These are phyloP conservation scores for Ottelia alismoides DNA, from an alignment of 106 monocot genomes.

Conservation along the genomic window DNA sequence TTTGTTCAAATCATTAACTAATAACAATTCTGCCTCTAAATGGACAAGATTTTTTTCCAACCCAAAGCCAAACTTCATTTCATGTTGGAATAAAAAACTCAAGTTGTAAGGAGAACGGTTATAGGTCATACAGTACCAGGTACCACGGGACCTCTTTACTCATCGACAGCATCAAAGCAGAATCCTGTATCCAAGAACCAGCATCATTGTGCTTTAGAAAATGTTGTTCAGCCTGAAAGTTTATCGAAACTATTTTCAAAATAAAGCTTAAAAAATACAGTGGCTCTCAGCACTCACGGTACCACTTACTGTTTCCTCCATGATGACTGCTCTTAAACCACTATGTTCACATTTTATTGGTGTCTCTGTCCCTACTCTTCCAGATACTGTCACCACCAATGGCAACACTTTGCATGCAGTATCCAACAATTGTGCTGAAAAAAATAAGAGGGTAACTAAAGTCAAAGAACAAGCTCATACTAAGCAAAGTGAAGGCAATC, in stretches of 20 bases:
- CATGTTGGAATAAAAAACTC: too few relatives aligned
- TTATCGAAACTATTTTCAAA: neutral
- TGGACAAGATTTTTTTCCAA: too few relatives aligned
- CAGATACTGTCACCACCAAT: constrained; percentile 72
- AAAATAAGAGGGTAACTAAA: too few relatives aligned
- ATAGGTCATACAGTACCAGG: too few relatives aligned
- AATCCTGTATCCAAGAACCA: constrained; percentile 97
- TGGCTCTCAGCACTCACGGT: too few relatives aligned
- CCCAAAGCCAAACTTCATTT: too few relatives aligned
- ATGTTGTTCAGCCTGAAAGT: constrained; percentile 76
- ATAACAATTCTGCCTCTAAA: too few relatives aligned
- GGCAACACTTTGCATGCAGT: constrained; percentile 83
- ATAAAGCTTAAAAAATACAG: neutral
- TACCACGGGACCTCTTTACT: too few relatives aligned
- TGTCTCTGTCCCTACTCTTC: constrained; percentile 82
- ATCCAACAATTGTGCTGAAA: constrained; percentile 59
- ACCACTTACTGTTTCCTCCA: constrained; percentile 76
- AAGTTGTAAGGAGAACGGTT: too few relatives aligned
- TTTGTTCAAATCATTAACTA: too few relatives aligned
- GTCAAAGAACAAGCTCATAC: too few relatives aligned
- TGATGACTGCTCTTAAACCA: constrained; percentile 86
- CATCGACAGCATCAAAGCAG: constrained; percentile 78
- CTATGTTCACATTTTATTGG: constrained; percentile 84
- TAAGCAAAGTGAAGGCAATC: too few relatives aligned
- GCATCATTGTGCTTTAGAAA: constrained; percentile 96